Base-by-base conservation (phyloP, 176 grass and related monocot genomes). In the Elymus sibiricus region DNA sequence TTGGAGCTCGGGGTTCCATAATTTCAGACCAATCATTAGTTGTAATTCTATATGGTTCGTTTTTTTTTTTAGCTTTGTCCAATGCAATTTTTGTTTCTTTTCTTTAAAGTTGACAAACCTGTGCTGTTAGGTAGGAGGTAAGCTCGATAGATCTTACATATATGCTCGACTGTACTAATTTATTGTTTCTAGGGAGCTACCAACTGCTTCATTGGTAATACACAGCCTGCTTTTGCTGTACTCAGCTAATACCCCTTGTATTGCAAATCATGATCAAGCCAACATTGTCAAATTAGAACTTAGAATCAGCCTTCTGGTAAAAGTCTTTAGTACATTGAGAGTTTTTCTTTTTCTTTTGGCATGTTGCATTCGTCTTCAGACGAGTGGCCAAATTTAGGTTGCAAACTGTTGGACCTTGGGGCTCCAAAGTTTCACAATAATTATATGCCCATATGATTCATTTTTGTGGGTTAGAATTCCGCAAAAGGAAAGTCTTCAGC, bases 41-140 rank as follows among this genome's bases (percentile, higher is more conserved):
- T 80, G 40, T 38, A 51, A 39, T 46, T 56, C 79, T 12, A 72
- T 27, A 28, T 76, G 64, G 7, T 32, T 51, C n/a, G 22, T 61
- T 86, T 89, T 37, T 81, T 40, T 81, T 56, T 34, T 25, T 35
- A 77, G 77, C 46, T 21, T 68, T 84, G 21, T 13, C 27, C 37
- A 51, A 15, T n/a, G 10, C 39, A 9, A 3, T 29, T 76, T 39
- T 69, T 56, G 51, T 14, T 39, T 51, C 70, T 6, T 11, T 44
- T 11, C 17, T 71, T 68, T 34, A 27, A 67, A 69, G 59, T 65
- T 9, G 4, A 28, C 17, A 53, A 7, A 11, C 24, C 69, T 9
- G 0, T 80, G 22, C 46, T 74, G 66, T 79, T 73, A 87, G 78
- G 35, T 43, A 46, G 26, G n/a, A 29, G n/a, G 46, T 84, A 61